phyloP scores from a whole-genome alignment of 2,329 filamentous ascomycete genomes.

The Fusarium acutatum region DNA sequence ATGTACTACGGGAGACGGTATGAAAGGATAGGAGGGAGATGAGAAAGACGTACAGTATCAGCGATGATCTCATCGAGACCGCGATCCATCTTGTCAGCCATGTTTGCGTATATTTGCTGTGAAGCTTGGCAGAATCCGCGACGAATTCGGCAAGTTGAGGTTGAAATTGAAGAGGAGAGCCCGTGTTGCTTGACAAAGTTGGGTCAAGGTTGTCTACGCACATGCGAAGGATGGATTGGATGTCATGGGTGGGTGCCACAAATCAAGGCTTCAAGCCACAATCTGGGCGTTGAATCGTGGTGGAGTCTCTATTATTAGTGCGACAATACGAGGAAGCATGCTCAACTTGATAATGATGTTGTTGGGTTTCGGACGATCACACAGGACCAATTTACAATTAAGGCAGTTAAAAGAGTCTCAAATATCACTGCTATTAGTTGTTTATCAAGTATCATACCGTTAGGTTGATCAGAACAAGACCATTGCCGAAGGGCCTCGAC shows the following conservation, averaged over 20 bases:
- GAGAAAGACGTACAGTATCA: slow-evolving; percentile 51
- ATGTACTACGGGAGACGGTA: not conserved
- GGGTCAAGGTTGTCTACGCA: not conserved
- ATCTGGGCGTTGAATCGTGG: slow-evolving; percentile 13
- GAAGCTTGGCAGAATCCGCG: not conserved
- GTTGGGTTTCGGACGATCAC: not conserved
- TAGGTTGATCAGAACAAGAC: not conserved
- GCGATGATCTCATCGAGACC: slow-evolving; percentile 67
- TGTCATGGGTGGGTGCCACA: slow-evolving; percentile 14
- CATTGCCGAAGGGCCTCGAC: not conserved
- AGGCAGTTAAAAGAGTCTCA: too few species aligned
- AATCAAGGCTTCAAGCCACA: slow-evolving; percentile 19
- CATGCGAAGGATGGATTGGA: not conserved
- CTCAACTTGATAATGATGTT: not conserved
- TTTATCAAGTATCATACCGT: not conserved
- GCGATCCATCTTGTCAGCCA: slow-evolving; percentile 60
- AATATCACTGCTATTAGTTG: not conserved
- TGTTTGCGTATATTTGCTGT: slow-evolving; percentile 33
- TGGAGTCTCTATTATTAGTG: slow-evolving; percentile 2
- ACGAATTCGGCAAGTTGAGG: not conserved
- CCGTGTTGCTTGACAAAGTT: not conserved
- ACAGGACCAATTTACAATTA: not conserved
- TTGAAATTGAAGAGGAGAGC: not conserved
- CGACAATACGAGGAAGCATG: not conserved
- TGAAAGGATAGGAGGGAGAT: not conserved